These are phyloP conservation scores for Aureobasidium lini DNA, from an alignment of 2,329 filamentous ascomycete species.

Conservation along the genomic window DNA sequence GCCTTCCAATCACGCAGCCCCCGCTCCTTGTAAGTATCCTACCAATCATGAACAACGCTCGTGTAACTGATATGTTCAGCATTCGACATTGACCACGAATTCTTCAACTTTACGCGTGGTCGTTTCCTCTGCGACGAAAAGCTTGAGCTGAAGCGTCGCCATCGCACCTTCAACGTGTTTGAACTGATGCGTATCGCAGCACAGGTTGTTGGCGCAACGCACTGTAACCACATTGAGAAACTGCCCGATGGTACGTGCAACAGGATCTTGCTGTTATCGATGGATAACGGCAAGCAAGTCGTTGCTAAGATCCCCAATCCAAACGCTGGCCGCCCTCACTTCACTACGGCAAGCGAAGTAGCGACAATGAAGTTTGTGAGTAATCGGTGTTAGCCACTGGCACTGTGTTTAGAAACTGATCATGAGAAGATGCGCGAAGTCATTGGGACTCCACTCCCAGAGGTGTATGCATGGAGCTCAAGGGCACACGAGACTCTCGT, in stretches of 20 bases:
- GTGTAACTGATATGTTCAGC: neutral
- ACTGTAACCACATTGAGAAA: constrained; percentile 25
- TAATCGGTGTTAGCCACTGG: neutral
- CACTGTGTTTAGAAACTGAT: neutral
- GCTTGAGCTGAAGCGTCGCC: constrained; percentile 21
- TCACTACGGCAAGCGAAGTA: constrained; percentile 32
- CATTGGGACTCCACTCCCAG: constrained; percentile 27
- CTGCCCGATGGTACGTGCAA: constrained; percentile 30
- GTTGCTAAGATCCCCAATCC: constrained; percentile 33
- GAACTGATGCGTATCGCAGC: constrained; percentile 24
- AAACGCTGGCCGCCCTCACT: constrained; percentile 28
- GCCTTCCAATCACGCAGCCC: too few species aligned
- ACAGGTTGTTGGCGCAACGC: constrained; percentile 21
- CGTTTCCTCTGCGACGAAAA: constrained; percentile 24
- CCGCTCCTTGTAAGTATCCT: too few species aligned
- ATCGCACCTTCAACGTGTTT: constrained; percentile 25
- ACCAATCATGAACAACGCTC: too few species aligned
- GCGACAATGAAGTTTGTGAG: constrained; percentile 31
- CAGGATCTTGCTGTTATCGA: constrained; percentile 28
- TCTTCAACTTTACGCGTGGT: constrained; percentile 26
- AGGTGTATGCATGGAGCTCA: constrained; percentile 29
- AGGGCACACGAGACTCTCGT: constrained; percentile 22
- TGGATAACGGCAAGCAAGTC: constrained; percentile 29
- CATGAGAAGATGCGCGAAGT: constrained; percentile 23
- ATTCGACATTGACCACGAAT: constrained; percentile 1